Base-by-base conservation (phyloP, 805 yeast genomes). In the Brettanomyces nanus region DNA sequence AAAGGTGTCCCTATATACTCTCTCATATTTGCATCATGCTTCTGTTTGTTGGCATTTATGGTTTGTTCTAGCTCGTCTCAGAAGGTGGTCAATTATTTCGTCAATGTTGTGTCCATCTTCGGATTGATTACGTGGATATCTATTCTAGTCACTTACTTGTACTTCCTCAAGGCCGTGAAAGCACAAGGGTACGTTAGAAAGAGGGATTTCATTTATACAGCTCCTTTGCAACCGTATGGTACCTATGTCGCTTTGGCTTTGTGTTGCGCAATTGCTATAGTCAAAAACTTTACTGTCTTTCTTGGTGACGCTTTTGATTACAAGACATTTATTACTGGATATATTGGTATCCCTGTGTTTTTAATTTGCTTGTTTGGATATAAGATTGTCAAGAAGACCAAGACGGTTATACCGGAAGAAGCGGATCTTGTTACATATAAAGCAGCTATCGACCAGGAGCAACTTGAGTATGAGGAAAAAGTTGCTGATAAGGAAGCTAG, bases 91-190 rank as follows among this genome's bases (percentile, higher is more conserved):
- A 63, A 56, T 33, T 80, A 80, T 55, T 79, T 84, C 49, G 85
- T 83, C 43, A 83, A 80, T 48, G 80, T 80, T 42, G 86, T 80
- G 32, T 76, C 90, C 17, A 77, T 83, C 47, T 76, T 81, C 40
- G 89, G 89, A 45, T 65, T 83, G 40, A 58, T 83, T 48, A 79
- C 85, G 36, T 84, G 90, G 89, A 66, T 78, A 31, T 71, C 83
- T 37, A 81, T 84, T 48, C 60, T 80, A 42, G 65, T 78, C 42
- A 77, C 86, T 20, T 83, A 78, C 59, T 65, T 84, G 37, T 68
- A 72, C 47, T 84, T 83, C 61, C 67, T 67, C 65, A 65, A 63
- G 44, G 90, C 89, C 1, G 64, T 75, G 44, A 70, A 65, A 51
- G 85, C 75, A 3, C 90, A 82, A 60, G 85, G 85, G 15, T 55